Evolutionary conservation across 441 rosid genomes (phyloP).

Genomic region (Syzygium malaccense): DNA sequence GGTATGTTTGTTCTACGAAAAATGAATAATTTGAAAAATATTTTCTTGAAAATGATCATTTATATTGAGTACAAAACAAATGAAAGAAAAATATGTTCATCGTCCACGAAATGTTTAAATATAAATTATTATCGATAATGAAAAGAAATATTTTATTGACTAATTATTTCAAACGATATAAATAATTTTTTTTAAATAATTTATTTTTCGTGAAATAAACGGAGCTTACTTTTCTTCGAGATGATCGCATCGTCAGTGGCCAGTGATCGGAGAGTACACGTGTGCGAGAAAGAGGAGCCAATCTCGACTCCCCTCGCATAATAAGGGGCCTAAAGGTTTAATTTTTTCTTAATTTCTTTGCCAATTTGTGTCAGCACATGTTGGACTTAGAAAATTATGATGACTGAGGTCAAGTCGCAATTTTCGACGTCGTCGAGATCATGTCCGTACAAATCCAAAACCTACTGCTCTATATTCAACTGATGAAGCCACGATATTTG

Average conservation of each 20-base stretch:
- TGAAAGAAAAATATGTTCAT: neutral
- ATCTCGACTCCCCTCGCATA: neutral
- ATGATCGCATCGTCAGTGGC: neutral
- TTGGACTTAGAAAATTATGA: neutral
- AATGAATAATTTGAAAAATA: too few species aligned
- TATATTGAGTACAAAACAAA: too few species aligned
- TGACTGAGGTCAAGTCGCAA: neutral
- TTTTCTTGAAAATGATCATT: neutral
- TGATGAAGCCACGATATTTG: neutral
- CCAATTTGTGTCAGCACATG: neutral
- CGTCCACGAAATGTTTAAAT: neutral
- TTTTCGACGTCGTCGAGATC: neutral
- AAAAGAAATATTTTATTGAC: neutral
- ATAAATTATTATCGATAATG: neutral
- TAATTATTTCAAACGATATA: neutral
- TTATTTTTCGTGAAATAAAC: neutral
- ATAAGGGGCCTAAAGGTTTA: neutral
- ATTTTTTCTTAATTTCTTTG: neutral
- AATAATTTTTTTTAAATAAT: neutral
- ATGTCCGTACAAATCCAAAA: neutral
- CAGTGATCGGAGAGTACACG: neutral
- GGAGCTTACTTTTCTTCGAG: neutral
- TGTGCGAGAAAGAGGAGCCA: neutral
- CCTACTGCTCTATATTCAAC: neutral
- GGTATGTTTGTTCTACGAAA: too few species aligned